Evolutionary conservation across 2,329 filamentous ascomycete genomes (phyloP), one percentile per base, ranked within the genome.

Genomic region (Leptographium wingfieldii): DNA sequence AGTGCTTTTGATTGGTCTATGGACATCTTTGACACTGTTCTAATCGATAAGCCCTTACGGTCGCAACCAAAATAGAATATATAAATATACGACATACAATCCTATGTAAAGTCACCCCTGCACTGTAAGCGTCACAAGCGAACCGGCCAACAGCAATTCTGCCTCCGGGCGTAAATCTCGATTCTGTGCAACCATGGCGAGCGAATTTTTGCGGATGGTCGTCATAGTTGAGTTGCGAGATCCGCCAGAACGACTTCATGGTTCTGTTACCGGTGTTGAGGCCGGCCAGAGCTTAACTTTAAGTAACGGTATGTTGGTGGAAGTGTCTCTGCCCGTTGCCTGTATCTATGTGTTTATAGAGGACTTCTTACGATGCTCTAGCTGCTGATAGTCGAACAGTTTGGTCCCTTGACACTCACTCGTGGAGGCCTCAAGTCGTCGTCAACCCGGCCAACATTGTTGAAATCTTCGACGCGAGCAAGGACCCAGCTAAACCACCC

Each of bases 151-250:
- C 55, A 16, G 7, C 43, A 25, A 14, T 46, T 48, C 27, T 43
- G 10, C 27, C 33, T 43, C 33, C n/a, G 33, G 54, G 33, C 11
- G 10, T 25, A 5, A n/a, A 27, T n/a, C 22, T n/a, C 25, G 19
- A 56, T 4, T 31, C 27, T 38, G n/a, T 25, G 9, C 52, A 35
- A 55, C 61, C 66, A 88, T 88, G 85, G 83, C 85, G 56, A 77
- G 79, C 62, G 78, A 84, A 68, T 90, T 92, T 70, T 83, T 89
- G 71, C 84, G 86, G 62, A 89, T 94, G 73, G 75, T 84, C 62
- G 85, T 94, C 67, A 86, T 85, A 43, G 78, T 66, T 40, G 58
- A 63, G 38, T 59, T 94, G 64, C 81, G 80, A 67, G 77, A 83
- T 61, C 86, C 87, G 58, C 78, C 80, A 2, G 81, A 80, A 51